Evolutionary conservation across 805 yeast species (phyloP).

Genomic region (Saccharomycopsis lassenensis): DNA sequence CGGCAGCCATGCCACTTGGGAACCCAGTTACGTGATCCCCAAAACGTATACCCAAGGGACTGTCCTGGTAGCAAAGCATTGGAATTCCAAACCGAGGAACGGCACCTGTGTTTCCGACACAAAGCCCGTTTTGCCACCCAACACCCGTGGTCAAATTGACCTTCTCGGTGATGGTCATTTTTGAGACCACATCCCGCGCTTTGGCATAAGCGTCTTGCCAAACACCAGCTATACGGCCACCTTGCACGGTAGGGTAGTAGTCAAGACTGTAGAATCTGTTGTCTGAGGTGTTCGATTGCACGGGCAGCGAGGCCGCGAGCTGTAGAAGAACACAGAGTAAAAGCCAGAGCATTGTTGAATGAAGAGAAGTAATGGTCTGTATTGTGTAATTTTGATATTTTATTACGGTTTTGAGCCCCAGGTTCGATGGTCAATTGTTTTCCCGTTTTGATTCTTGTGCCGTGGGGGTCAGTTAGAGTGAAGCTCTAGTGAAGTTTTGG

Average conservation of each 20-base stretch:
- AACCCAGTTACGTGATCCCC: constrained; percentile 46
- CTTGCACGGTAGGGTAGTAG: constrained; percentile 20
- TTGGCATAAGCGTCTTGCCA: constrained; percentile 52
- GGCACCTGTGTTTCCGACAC: constrained; percentile 50
- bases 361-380: too few species aligned
- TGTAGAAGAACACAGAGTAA: too few species aligned
- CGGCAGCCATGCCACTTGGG: constrained; percentile 50
- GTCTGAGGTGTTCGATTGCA: too few species aligned
- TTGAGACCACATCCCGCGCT: constrained; percentile 44
- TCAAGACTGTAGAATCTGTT: too few species aligned
- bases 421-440: too few species aligned
- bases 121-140: constrained; percentile 51
- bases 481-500: too few species aligned
- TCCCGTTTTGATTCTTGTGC: too few species aligned
- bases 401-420: too few species aligned
- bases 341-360: too few species aligned
- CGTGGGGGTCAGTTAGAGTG: too few species aligned
- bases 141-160: constrained; percentile 54
- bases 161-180: constrained; percentile 46
- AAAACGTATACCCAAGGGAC: constrained; percentile 47
- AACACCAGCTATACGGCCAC: constrained; percentile 36
- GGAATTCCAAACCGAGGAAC: constrained; percentile 44
- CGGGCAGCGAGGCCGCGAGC: too few species aligned
- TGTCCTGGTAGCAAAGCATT: constrained; percentile 48
- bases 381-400: too few species aligned